Conservation (phyloP, 1,284 basidiomycete genomes). For the Quambalaria eucalypti region DNA sequence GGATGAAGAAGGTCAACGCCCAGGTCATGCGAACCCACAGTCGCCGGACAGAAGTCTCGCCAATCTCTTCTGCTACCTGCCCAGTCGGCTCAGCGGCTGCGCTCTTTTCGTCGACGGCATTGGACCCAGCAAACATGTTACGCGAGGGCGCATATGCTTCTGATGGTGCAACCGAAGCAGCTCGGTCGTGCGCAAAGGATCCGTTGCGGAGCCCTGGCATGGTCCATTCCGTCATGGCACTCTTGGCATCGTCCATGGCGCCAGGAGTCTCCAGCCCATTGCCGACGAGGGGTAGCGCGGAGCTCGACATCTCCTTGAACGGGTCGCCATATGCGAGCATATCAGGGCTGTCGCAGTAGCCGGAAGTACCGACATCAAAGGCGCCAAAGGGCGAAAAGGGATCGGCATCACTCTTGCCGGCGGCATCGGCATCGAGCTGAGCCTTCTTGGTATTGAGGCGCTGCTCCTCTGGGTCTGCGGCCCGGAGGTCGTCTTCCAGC, state of each 20-base stretch:
- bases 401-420: slow-evolving; percentile 51
- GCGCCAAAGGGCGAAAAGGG: slow-evolving; percentile 55
- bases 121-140: slow-evolving; percentile 78
- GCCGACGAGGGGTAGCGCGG: slow-evolving; percentile 60
- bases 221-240: slow-evolving; percentile 22
- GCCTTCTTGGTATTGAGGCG: slow-evolving; percentile 52
- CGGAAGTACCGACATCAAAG: too few species aligned
- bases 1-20: slow-evolving; percentile 86
- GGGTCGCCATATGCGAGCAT: slow-evolving; percentile 39
- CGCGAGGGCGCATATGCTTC: slow-evolving; percentile 71
- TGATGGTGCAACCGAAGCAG: slow-evolving; percentile 22
- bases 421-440: slow-evolving; percentile 60
- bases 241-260: slow-evolving; percentile 26
- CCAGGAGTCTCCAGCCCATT: slow-evolving; percentile 6
- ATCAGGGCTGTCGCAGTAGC: slow-evolving; percentile 48
- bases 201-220: slow-evolving; percentile 9
- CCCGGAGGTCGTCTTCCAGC: slow-evolving; percentile 77
- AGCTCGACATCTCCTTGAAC: slow-evolving; percentile 45
- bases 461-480: slow-evolving; percentile 57
- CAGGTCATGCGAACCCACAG: slow-evolving; percentile 82
- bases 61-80: slow-evolving; percentile 77
- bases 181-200: slow-evolving; percentile 20
- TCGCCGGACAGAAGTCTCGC: slow-evolving; percentile 67
- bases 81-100: slow-evolving; percentile 14
- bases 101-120: slow-evolving; percentile 50